Evolutionary conservation across 176 grass and related monocot species (phyloP).

Genomic region (Pontederia crassipes): DNA sequence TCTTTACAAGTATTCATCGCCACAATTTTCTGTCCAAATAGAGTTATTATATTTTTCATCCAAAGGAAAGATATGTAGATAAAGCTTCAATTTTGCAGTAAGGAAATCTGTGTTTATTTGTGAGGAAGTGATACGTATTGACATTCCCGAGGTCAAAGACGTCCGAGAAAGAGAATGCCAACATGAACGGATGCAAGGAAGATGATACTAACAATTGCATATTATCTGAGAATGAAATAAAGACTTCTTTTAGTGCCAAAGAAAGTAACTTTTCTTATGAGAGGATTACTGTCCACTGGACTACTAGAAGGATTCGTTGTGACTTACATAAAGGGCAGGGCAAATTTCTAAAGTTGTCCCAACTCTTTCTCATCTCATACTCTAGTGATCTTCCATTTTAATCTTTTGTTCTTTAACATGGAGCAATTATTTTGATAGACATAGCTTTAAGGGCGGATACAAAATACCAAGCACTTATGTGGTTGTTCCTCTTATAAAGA

Average conservation of each 20-base stretch:
- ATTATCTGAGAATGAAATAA: not conserved
- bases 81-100: too few species aligned
- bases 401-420: not conserved
- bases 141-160: too few species aligned
- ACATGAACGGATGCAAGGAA: too few species aligned
- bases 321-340: not conserved
- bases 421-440: conserved; percentile 17
- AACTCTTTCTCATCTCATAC: not conserved
- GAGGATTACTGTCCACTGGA: conserved; percentile 2
- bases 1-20: too few species aligned
- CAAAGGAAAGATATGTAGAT: too few species aligned
- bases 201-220: too few species aligned
- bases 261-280: not conserved
- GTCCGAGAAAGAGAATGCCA: too few species aligned
- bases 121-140: too few species aligned
- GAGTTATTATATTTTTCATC: too few species aligned
- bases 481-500: conserved; percentile 38
- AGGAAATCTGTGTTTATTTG: too few species aligned
- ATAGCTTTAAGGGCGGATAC: conserved; percentile 29
- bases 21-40: too few species aligned
- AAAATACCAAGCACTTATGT: conserved; percentile 30
- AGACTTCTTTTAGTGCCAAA: too few species aligned
- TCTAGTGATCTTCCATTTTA: not conserved
- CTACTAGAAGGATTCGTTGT: conserved; percentile 1
- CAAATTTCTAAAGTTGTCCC: not conserved